Base-by-base conservation (phyloP, 2,329 filamentous ascomycete genomes). In the Bertia moriformis region DNA sequence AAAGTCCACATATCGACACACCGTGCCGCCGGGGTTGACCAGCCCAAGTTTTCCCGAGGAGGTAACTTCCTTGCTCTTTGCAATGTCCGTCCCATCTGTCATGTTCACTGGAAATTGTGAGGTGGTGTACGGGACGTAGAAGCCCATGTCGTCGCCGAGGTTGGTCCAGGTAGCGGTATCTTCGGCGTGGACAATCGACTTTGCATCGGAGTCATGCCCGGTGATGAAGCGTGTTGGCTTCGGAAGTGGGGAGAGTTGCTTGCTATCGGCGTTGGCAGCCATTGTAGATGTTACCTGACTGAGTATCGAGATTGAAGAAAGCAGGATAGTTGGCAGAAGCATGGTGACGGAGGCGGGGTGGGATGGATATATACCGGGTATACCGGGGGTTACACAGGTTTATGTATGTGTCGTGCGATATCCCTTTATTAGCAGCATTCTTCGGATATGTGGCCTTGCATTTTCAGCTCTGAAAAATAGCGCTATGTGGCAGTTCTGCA, bases 1-100 rank as follows among this genome's bases (percentile, higher is more conserved):
- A 45, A 70, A 66, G 47, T 71, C 66, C 17, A 69, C 64, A 40
- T 63, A 56, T 2, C 65, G 59, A 19, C 59, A 60, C 0, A 67
- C 60, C 0, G 56, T 62, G 29, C 65, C 65, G 3, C 50, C 46
- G 4, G 48, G 42, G 22, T 40, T 40, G 14, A 38, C 43, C 3
- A 46, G 37, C 2, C 42, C 40, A 3, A 44, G 38, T 12, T 19
- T 37, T 13, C 22, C 24, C 4, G 41, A 19, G 10, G 17, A n/a
- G 3, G 56, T 42, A 29, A 55, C 43, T 7, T 45, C 41, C 13
- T 59, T 50, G 48, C 67, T 63, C 18, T 44, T 49, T 2, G 42
- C 40, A 22, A 67, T 44, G 50, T 67, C 63, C n/a, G 44, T 49
- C 43, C 65, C 58, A 37, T 44, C 38, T 48, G 59, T 60, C 15